A percentile compares a stretch with the other conserved stretches of the same genome.
phyloP scores from a whole-genome alignment of 192 early-diverging fungal species.

The Lobulomyces angularis region DNA sequence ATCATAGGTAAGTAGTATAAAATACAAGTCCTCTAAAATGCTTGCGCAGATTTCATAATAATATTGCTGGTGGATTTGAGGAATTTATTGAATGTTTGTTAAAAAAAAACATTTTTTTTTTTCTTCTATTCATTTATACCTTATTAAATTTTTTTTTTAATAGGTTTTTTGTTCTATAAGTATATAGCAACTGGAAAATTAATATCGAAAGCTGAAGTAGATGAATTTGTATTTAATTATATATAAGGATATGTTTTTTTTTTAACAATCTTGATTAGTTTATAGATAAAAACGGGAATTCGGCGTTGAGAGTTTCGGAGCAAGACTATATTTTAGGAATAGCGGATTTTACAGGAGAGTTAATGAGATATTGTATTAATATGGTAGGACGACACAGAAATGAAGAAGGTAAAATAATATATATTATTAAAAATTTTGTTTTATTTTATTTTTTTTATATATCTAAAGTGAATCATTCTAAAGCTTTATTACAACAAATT shows the following conservation, averaged over 20 bases:
- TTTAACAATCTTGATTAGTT: not conserved
- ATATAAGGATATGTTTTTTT: conserved; percentile 6
- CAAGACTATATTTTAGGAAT: conserved; percentile 43
- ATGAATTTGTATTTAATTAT: conserved; percentile 9
- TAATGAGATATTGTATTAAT: conserved; percentile 47
- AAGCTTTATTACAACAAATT: not conserved
- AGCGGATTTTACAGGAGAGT: conserved; percentile 48
- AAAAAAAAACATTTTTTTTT: too few species aligned
- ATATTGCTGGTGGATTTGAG: conserved; percentile 17
- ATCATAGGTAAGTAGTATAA: conserved; percentile 16
- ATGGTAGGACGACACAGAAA: conserved; percentile 28
- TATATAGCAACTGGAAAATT: conserved; percentile 16
- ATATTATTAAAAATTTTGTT: conserved; percentile 32
- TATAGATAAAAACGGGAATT: too few species aligned
- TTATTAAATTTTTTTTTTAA: too few species aligned
- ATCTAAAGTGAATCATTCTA: not conserved
- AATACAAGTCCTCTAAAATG: not conserved
- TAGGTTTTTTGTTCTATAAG: conserved; percentile 23
- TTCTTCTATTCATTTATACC: too few species aligned
- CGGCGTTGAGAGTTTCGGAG: conserved; percentile 23
- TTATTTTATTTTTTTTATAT: conserved; percentile 24
- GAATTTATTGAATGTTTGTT: conserved; percentile 41
- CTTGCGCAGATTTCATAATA: not conserved
- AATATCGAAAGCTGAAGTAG: conserved; percentile 12
- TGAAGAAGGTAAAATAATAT: conserved; percentile 20